phyloP scores from a whole-genome alignment of 148 eudicot genomes.

The Beta vulgaris region DNA sequence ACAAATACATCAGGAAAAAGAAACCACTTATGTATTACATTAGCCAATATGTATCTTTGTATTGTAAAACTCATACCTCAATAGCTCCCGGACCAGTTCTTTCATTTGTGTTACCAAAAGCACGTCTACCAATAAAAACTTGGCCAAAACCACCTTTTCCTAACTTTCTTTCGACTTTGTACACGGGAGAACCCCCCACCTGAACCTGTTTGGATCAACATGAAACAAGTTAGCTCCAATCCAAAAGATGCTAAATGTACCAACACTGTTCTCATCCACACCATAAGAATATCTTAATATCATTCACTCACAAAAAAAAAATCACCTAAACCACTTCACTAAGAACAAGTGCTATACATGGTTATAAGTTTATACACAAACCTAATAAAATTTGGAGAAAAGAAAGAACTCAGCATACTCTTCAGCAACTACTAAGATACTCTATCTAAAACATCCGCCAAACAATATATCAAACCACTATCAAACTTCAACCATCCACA shows the following conservation, averaged over 20 bases:
- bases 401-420: neutral
- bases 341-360: neutral
- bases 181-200: constrained; percentile 74
- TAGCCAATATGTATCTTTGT: neutral
- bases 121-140: constrained; percentile 80
- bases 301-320: neutral
- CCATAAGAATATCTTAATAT: neutral
- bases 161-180: constrained; percentile 62
- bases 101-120: constrained; percentile 51
- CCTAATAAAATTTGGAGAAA: neutral
- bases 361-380: neutral
- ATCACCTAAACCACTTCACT: neutral
- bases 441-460: neutral
- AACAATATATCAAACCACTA: neutral
- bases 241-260: neutral
- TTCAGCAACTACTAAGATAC: neutral
- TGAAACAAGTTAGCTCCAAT: neutral
- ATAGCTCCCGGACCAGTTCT: constrained; percentile 66
- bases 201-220: constrained; percentile 49
- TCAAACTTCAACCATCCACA: neutral
- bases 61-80: constrained; percentile 47
- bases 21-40: neutral
- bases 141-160: constrained; percentile 97
- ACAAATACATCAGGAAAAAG: neutral
- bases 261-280: neutral